Base-by-base conservation (phyloP, 2,329 filamentous ascomycete species). In the Bipolaris bicolor region DNA sequence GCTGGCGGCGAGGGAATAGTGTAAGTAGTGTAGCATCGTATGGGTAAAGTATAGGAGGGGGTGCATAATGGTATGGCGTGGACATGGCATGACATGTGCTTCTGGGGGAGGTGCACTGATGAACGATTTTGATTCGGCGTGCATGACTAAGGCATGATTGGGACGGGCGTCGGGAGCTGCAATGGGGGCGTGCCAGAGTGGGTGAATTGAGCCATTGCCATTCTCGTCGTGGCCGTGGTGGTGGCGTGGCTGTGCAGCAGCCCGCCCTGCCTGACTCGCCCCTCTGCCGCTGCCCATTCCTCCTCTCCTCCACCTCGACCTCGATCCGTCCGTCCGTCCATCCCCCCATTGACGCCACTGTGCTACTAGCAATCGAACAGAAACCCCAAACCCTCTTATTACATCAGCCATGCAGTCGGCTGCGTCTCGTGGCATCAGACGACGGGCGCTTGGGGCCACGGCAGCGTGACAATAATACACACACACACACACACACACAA, bases 171-270 rank as follows among this genome's bases (percentile, higher is more conserved):
- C 41, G 40, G 46, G 52, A n/a, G 53, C 24, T 54, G 43, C 46
- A 52, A 40, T 33, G 43, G 61, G 54, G 47, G 41, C 57, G 59
- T 54, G 61, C 58, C 48, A 50, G 61, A 55, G 58, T 55, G 55
- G 58, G 51, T 49, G 49, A 55, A 58, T 11, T 34, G 18, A 40
- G 37, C 37, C 37, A 40, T 40, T 20, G 20, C 4, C 16, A 20
- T 40, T 18, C 7, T 40, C 10, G 37, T 40, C 5, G 37, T 40
- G 37, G 37, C 7, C 37, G 57, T 55, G 56, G 58, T 57, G 51
- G 61, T 18, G 37, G 48, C 39, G n/a, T 43, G 50, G 49, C 37
- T 33, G 44, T 43, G 49, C 24, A 37, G 49, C 24, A 37, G 20
- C 18, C 31, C 31, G 33, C 45, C 20, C 16, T 22, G 31, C 15